These are phyloP conservation scores for Vitis hybrid DNA, from an alignment of 177 flowering plant genomes.

Conservation along the genomic window DNA sequence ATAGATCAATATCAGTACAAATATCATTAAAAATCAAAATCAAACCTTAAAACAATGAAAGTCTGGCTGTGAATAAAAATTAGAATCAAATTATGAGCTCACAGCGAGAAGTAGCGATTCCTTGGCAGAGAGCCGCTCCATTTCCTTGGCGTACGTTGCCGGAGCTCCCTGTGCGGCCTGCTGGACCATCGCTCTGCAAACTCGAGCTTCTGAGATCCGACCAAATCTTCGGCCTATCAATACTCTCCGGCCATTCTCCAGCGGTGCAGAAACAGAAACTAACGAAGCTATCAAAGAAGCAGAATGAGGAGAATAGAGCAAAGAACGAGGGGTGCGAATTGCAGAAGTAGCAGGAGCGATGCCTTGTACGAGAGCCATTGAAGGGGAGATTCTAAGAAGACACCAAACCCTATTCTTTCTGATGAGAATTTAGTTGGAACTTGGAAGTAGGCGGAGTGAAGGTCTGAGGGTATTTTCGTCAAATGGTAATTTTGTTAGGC, in stretches of 20 bases:
- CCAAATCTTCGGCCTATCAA: neutral
- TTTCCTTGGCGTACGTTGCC: conserved; percentile 76
- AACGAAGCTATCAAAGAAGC: neutral
- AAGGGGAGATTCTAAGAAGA: neutral
- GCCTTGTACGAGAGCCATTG: conserved; percentile 20
- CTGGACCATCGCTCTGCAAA: conserved; percentile 67
- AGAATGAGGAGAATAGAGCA: conserved; percentile 1
- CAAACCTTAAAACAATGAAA: neutral
- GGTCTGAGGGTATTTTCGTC: too few species aligned
- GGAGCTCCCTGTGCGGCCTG: conserved; percentile 69
- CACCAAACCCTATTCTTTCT: too few species aligned
- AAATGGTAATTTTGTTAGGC: too few species aligned
- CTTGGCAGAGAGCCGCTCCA: conserved; percentile 93
- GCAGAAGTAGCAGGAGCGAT: conserved; percentile 9
- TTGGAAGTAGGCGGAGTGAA: too few species aligned
- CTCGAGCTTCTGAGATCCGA: conserved; percentile 11
- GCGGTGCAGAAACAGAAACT: neutral
- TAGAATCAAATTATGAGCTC: conserved; percentile 12
- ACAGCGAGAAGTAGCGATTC: conserved; percentile 93
- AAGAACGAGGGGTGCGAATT: conserved; percentile 7
- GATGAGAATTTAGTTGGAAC: too few species aligned
- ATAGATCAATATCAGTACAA: neutral
- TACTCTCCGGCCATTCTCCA: conserved; percentile 13
- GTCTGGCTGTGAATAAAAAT: neutral
- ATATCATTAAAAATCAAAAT: neutral